Conservation (phyloP, 352 stramenopile genomes). For the Pythium brassicae region DNA sequence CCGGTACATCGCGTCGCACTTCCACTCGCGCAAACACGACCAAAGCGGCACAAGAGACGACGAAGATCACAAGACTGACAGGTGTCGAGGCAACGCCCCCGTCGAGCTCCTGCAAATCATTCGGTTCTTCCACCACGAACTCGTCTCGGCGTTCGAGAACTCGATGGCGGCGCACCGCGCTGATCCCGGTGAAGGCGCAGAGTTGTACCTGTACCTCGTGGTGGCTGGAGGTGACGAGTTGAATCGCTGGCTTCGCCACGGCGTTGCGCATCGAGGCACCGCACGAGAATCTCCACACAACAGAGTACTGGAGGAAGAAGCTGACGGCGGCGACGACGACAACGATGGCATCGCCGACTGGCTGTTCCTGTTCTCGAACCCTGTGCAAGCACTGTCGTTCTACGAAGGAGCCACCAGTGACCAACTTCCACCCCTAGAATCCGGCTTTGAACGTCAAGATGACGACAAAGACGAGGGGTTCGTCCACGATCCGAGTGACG, state of each 20-base stretch:
- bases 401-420: conserved; percentile 14
- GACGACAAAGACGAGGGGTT: background rate
- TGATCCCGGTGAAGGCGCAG: conserved; percentile 15
- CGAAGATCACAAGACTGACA: background rate
- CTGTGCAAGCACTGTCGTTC: conserved; percentile 24
- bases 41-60: too few species aligned
- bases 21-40: conserved; percentile 11
- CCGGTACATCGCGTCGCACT: conserved; percentile 38
- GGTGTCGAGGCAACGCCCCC: background rate
- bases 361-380: conserved; percentile 41
- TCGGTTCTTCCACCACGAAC: conserved; percentile 36
- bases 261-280: conserved; percentile 8
- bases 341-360: conserved; percentile 11
- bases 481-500: background rate
- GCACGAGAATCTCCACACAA: too few species aligned
- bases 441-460: background rate
- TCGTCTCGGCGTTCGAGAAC: conserved; percentile 25
- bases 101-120: conserved; percentile 41
- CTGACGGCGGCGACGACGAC: background rate
- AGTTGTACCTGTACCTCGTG: conserved; percentile 40
- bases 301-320: too few species aligned
- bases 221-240: conserved; percentile 25
- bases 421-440: conserved; percentile 1
- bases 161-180: background rate
- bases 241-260: conserved; percentile 30